phyloP scores from a whole-genome alignment of 2,329 filamentous ascomycete genomes.

The Colletotrichum limetticola region DNA sequence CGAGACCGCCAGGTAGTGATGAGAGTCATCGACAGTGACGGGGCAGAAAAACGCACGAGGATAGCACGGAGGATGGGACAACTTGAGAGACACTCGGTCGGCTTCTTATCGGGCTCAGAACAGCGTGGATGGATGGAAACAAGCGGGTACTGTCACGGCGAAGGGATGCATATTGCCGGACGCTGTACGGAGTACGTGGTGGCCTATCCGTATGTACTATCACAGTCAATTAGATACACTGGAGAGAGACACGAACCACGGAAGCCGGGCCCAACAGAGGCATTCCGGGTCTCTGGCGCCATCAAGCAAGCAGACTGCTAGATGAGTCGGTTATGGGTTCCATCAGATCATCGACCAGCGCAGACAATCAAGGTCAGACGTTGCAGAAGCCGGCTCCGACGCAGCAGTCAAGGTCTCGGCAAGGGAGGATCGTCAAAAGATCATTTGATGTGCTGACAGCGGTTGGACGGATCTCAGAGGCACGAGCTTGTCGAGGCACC shows the following conservation, averaged over 20 bases:
- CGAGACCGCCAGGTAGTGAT: background rate
- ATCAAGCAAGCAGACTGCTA: slow-evolving; percentile 9
- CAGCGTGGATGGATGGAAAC: slow-evolving; percentile 3
- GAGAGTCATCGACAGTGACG: background rate
- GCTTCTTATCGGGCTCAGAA: background rate
- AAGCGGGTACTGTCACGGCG: background rate
- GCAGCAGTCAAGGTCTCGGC: slow-evolving; percentile 25
- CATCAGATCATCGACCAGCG: slow-evolving; percentile 18
- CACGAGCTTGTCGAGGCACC: slow-evolving; percentile 25
- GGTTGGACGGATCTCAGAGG: slow-evolving; percentile 24
- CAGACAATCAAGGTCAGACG: slow-evolving; percentile 19
- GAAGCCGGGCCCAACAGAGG: background rate
- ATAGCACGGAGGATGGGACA: background rate
- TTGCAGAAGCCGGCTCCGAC: slow-evolving; percentile 27
- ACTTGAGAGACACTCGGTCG: background rate
- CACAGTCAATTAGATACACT: background rate
- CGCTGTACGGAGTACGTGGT: background rate
- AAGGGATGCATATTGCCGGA: background rate
- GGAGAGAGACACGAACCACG: background rate
- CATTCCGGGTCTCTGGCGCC: background rate
- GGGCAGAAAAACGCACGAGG: background rate
- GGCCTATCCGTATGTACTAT: background rate
- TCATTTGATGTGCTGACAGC: slow-evolving; percentile 31
- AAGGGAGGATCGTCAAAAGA: slow-evolving; percentile 29
- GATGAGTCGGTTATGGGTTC: background rate